phyloP scores from a whole-genome alignment of 371 early-diverging fungal genomes.

The Mucor circinelloides region DNA sequence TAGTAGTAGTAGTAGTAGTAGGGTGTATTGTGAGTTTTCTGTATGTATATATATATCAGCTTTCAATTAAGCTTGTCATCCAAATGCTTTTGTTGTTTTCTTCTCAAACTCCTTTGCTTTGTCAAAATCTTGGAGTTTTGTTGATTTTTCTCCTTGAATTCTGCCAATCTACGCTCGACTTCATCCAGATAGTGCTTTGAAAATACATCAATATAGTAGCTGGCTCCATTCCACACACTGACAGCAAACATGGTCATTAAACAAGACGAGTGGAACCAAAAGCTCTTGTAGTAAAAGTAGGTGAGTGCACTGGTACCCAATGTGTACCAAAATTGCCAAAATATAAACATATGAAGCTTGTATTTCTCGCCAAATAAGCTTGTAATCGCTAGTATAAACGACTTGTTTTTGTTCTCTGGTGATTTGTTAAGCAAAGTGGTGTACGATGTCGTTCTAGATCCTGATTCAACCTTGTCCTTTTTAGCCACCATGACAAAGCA shows the following conservation, averaged over 20 bases:
- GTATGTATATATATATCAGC: too few species aligned
- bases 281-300: conserved; percentile 45
- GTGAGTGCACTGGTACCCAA: conserved; percentile 48
- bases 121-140: neutral
- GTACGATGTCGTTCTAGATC: conserved; percentile 64
- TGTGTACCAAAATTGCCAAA: conserved; percentile 64
- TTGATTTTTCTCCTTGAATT: neutral
- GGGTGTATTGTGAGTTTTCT: too few species aligned
- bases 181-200: conserved; percentile 60
- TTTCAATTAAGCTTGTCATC: neutral
- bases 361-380: conserved; percentile 56
- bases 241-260: conserved; percentile 58
- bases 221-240: conserved; percentile 73
- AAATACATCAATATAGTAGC: conserved; percentile 77
- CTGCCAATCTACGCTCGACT: conserved; percentile 32
- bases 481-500: conserved; percentile 61
- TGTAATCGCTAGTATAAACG: conserved; percentile 51
- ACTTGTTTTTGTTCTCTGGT: conserved; percentile 32
- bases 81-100: neutral
- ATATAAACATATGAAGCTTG: conserved; percentile 67
- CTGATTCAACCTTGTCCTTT: conserved; percentile 65
- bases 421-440: conserved; percentile 66
- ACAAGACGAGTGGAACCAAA: conserved; percentile 60
- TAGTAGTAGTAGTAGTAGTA: neutral
- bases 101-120: neutral